phyloP scores from a whole-genome alignment of 208 protist species.

The Leishmania lainsoni region DNA sequence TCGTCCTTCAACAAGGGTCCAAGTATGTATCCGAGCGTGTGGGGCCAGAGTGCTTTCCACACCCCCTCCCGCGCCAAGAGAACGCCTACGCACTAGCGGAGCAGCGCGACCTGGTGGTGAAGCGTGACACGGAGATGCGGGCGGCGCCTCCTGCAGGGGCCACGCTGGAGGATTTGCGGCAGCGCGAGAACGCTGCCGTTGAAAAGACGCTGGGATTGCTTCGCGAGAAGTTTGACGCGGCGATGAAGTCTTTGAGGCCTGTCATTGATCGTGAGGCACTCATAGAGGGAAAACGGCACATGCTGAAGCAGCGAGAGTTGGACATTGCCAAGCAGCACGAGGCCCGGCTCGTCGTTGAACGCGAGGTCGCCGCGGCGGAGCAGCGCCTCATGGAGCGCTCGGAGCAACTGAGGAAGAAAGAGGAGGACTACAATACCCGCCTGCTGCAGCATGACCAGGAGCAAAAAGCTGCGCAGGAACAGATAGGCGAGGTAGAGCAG shows the following conservation, averaged over 20 bases:
- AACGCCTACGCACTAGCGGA: constrained; percentile 31
- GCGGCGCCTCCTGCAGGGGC: constrained; percentile 22
- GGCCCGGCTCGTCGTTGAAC: constrained; percentile 37
- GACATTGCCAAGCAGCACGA: constrained; percentile 56
- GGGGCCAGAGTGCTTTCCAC: constrained; percentile 24
- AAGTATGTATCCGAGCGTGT: constrained; percentile 22
- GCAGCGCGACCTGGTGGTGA: constrained; percentile 42
- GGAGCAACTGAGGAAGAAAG: constrained; percentile 30
- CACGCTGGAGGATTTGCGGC: constrained; percentile 38
- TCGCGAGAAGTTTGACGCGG: constrained; percentile 37
- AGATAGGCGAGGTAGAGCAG: constrained; percentile 67
- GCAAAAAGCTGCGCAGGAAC: constrained; percentile 57
- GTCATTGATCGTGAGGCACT: constrained; percentile 58
- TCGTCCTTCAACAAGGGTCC: constrained; percentile 24
- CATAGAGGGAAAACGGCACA: constrained; percentile 46
- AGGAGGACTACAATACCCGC: constrained; percentile 42
- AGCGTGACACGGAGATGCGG: constrained; percentile 44
- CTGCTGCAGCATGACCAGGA: constrained; percentile 51
- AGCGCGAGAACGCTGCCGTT: constrained; percentile 22
- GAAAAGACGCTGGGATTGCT: constrained; percentile 29
- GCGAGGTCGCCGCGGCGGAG: constrained; percentile 46
- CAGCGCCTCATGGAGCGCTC: constrained; percentile 35
- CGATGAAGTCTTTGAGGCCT: constrained; percentile 26
- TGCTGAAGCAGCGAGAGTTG: constrained; percentile 45
- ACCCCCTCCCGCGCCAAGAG: constrained; percentile 50